Percentiles rank a stretch among this genome's conserved stretches.
Evolutionary conservation across 2,329 filamentous ascomycete species (phyloP).

Genomic region (Pyrenochaeta sp.): DNA sequence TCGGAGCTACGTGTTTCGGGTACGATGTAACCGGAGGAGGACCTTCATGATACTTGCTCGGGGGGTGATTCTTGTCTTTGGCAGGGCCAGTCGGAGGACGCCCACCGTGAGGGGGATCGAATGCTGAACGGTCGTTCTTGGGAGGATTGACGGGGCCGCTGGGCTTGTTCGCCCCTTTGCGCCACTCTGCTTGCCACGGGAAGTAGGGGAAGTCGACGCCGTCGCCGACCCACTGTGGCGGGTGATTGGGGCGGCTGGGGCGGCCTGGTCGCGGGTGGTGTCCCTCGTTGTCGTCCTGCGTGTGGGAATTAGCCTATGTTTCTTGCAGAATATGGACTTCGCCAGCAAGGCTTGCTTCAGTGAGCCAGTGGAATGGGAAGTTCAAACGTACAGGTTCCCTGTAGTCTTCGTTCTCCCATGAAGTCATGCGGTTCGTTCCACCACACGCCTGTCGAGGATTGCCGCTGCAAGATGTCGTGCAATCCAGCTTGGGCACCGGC

Average conservation of each 20-base stretch:
- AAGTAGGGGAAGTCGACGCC: conserved; percentile 22
- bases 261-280: neutral
- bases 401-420: conserved; percentile 9
- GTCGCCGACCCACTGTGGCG: conserved; percentile 16
- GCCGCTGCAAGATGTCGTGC: conserved; percentile 3
- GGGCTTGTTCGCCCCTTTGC: too few relatives aligned
- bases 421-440: conserved; percentile 6
- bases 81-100: too few relatives aligned
- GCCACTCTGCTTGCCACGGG: too few relatives aligned
- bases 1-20: too few relatives aligned
- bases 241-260: conserved; percentile 6
- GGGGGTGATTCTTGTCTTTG: too few relatives aligned
- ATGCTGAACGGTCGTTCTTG: too few relatives aligned
- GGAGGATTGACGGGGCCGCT: conserved; percentile 1
- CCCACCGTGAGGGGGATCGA: too few relatives aligned
- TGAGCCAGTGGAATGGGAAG: neutral
- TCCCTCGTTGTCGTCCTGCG: neutral
- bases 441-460: conserved; percentile 5
- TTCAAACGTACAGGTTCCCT: conserved; percentile 7
- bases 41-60: too few relatives aligned
- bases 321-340: neutral
- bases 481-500: neutral
- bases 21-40: too few relatives aligned
- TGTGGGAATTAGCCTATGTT: neutral
- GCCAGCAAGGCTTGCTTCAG: neutral